Conservation (phyloP, 2,329 filamentous ascomycete species). For the Fusarium mexicanum region DNA sequence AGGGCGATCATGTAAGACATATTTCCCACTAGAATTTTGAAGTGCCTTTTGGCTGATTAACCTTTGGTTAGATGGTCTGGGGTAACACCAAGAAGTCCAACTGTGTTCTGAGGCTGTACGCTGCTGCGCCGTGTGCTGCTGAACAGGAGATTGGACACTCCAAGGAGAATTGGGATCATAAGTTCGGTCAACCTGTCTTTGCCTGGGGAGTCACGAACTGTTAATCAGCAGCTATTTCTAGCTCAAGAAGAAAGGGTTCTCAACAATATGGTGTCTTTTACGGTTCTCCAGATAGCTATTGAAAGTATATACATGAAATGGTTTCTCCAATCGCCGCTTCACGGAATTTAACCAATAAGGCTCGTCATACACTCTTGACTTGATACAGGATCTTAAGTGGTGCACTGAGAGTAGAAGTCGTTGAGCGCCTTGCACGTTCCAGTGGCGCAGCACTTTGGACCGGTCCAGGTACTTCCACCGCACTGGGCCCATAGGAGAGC, state of each 20-base stretch:
- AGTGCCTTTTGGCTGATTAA: no score
- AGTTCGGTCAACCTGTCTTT: not conserved
- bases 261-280: not conserved
- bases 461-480: not conserved
- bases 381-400: not conserved
- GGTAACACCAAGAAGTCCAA: not conserved
- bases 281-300: not conserved
- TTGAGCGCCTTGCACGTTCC: constrained; percentile 3
- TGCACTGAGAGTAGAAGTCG: constrained; percentile 9
- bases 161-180: not conserved
- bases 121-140: not conserved
- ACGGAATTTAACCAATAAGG: fast-evolving
- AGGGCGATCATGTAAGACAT: no score
- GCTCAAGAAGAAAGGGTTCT: not conserved
- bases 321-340: fast-evolving
- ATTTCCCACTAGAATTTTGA: no score
- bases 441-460: constrained; percentile 13
- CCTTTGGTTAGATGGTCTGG: not conserved
- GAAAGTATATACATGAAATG: not conserved
- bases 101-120: not conserved
- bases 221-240: fast-evolving
- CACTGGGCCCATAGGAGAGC: constrained; percentile 5
- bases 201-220: not conserved
- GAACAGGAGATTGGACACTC: not conserved
- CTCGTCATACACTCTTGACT: fast-evolving